Evolutionary conservation across 192 early-diverging fungal genomes (phyloP).

Genomic region (Backusella sp.): DNA sequence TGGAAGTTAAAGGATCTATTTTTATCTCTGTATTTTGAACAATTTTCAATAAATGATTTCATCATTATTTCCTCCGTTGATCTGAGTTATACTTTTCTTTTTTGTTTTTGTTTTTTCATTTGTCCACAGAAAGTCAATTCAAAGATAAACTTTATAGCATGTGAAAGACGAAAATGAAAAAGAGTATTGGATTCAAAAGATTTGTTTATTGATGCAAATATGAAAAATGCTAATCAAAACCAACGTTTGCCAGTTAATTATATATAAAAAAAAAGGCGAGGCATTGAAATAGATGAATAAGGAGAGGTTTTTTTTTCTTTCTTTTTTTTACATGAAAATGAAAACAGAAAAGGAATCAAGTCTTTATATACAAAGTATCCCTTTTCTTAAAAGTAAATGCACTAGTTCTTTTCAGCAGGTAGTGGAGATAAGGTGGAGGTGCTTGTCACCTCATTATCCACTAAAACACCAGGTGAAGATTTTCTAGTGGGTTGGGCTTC

Average conservation of each 20-base stretch:
- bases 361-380: neutral
- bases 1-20: conserved; percentile 11
- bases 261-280: too few species aligned
- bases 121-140: too few species aligned
- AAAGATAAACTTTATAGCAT: too few species aligned
- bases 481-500: neutral
- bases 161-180: too few species aligned
- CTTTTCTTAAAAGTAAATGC: neutral
- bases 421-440: neutral
- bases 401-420: neutral
- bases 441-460: neutral
- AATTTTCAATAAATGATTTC: too few species aligned
- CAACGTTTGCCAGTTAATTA: too few species aligned
- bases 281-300: too few species aligned
- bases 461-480: neutral
- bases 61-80: too few species aligned
- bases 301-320: neutral
- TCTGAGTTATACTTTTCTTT: too few species aligned
- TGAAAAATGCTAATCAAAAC: neutral
- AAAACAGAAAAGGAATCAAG: neutral
- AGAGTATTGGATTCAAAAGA: too few species aligned
- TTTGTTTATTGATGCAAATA: too few species aligned
- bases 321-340: neutral
- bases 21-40: neutral
- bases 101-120: too few species aligned